phyloP scores from a whole-genome alignment of 75 land plant genomes.

The Chamaecyparis obtusa region DNA sequence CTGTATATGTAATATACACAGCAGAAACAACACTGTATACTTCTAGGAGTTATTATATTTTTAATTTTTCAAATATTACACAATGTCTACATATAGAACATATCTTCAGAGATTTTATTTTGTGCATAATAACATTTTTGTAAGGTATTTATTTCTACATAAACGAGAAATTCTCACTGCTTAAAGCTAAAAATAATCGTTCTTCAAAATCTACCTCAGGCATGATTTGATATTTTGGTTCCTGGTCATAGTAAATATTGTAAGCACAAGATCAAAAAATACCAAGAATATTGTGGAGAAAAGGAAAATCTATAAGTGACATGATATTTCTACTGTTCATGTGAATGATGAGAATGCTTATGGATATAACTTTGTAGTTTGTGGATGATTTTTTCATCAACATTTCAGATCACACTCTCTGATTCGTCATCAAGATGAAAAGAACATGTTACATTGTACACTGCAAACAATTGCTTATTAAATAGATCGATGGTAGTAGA shows the following conservation, averaged over 20 bases:
- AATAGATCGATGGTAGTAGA: no score
- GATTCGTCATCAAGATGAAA: no score
- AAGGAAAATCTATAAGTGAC: background rate
- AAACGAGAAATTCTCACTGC: background rate
- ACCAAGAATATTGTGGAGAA: background rate
- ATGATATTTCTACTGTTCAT: no score
- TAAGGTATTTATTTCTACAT: background rate
- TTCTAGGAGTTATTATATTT: background rate
- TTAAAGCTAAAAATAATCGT: background rate
- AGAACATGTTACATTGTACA: no score
- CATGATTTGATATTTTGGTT: background rate
- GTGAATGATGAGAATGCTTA: no score
- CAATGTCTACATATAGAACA: background rate
- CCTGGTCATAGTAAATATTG: background rate
- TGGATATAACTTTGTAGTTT: no score
- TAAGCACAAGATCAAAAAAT: background rate
- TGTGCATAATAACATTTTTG: background rate
- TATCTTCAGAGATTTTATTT: background rate
- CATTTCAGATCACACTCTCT: no score
- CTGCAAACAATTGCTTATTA: no score
- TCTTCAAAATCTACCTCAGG: background rate
- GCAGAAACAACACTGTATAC: background rate
- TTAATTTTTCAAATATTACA: background rate
- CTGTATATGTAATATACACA: background rate
- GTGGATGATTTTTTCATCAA: no score